Evolutionary conservation across 2,329 filamentous ascomycete species (phyloP).

Genomic region (Hirsutella minnesotensis): DNA sequence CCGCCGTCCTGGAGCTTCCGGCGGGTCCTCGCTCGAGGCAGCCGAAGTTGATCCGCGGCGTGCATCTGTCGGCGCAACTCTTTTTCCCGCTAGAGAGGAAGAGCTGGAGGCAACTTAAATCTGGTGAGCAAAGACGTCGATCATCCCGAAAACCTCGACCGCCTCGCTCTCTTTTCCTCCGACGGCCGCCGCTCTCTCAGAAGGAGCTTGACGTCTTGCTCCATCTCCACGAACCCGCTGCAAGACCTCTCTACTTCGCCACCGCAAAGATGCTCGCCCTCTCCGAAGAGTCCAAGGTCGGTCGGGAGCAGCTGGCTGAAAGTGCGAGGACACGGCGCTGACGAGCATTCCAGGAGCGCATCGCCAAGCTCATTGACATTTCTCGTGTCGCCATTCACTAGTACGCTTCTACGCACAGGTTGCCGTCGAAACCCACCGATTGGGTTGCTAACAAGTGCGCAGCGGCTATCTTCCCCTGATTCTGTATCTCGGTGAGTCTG

Average conservation of each 20-base stretch:
- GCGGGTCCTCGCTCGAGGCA: not conserved
- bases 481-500: conserved; percentile 72
- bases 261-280: conserved; percentile 49
- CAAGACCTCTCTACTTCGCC: too few relatives aligned
- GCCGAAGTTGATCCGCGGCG: conserved; percentile 9
- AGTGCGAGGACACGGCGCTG: not conserved
- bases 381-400: conserved; percentile 93
- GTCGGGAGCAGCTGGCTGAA: conserved; percentile 2
- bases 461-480: conserved; percentile 96
- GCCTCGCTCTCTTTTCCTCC: too few relatives aligned
- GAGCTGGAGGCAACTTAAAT: too few relatives aligned
- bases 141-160: too few relatives aligned
- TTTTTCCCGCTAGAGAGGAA: not conserved
- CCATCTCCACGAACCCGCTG: too few relatives aligned
- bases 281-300: conserved; percentile 94
- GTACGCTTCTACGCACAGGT: conserved; percentile 42
- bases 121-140: not conserved
- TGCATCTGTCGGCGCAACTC: conserved; percentile 4
- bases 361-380: conserved; percentile 90
- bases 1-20: not conserved
- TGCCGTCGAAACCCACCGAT: conserved; percentile 19
- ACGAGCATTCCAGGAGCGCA: conserved; percentile 63
- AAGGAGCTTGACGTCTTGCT: too few relatives aligned
- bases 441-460: conserved; percentile 2
- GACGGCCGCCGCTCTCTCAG: too few relatives aligned